Conservation (phyloP, 495 filamentous ascomycete genomes). For the Aspergillus affinis region DNA sequence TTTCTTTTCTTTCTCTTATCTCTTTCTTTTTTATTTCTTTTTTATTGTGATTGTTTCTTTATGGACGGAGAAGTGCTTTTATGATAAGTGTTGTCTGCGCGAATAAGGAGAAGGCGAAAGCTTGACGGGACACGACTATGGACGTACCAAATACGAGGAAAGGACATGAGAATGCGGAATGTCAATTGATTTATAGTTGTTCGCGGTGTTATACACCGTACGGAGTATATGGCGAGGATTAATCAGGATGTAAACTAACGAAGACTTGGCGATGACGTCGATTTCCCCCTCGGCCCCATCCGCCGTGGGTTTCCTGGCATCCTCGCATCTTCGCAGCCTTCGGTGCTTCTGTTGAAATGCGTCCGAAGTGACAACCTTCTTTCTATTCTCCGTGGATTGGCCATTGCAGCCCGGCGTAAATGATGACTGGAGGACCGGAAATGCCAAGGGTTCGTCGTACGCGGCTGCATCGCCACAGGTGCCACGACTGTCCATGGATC, state of each 20-base stretch:
- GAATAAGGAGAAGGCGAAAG: background rate
- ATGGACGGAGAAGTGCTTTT: background rate
- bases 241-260: too few species aligned
- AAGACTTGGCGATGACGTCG: background rate
- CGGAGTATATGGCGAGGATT: too few species aligned
- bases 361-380: background rate
- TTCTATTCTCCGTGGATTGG: background rate
- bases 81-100: too few species aligned
- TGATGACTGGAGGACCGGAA: background rate
- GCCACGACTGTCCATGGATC: background rate
- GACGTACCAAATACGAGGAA: background rate
- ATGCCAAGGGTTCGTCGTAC: background rate
- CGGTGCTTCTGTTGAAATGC: background rate
- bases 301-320: background rate
- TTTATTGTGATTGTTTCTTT: background rate
- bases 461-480: background rate
- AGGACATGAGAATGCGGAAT: background rate
- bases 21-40: conserved; percentile 3
- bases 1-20: background rate
- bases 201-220: too few species aligned
- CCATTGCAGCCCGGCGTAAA: background rate
- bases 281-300: background rate
- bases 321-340: background rate
- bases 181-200: too few species aligned
- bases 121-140: background rate